These are phyloP conservation scores for Wickerhamiella parazyma DNA, from an alignment of 805 yeast species.

Conservation along the genomic window DNA sequence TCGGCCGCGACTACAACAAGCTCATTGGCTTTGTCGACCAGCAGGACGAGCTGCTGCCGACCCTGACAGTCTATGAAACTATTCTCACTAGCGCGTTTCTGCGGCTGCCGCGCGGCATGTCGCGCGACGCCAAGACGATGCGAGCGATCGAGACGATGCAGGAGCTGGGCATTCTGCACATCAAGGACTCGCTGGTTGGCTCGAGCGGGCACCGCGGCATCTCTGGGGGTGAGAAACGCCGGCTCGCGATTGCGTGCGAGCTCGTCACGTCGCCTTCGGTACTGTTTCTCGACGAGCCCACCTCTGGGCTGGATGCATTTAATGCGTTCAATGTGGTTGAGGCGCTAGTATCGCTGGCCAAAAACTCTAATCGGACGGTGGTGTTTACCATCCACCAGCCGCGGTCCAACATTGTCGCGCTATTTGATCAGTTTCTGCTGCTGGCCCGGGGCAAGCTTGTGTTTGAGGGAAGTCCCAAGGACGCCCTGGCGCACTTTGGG, in stretches of 20 bases:
- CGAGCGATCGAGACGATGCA: constrained; percentile 74
- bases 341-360: constrained; percentile 63
- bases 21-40: constrained; percentile 93
- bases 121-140: constrained; percentile 53
- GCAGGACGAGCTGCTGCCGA: constrained; percentile 80
- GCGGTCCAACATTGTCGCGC: constrained; percentile 82
- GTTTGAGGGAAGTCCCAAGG: constrained; percentile 72
- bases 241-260: constrained; percentile 91
- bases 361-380: constrained; percentile 72
- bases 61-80: constrained; percentile 91
- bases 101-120: constrained; percentile 71
- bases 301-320: constrained; percentile 89
- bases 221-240: constrained; percentile 82
- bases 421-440: constrained; percentile 70
- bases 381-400: constrained; percentile 96
- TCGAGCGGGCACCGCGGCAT: constrained; percentile 83
- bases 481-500: constrained; percentile 62
- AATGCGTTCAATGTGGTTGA: constrained; percentile 89
- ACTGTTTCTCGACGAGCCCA: constrained; percentile 78
- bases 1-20: constrained; percentile 27
- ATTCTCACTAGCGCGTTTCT: constrained; percentile 83
- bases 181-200: constrained; percentile 78
- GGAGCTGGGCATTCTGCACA: constrained; percentile 70
- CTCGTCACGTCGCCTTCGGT: constrained; percentile 79
- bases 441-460: constrained; percentile 76